Percentiles rank a stretch among this genome's conserved stretches.
These are phyloP conservation scores for Ceratonia siliqua DNA, from an alignment of 306 rosid genomes.

Conservation along the genomic window DNA sequence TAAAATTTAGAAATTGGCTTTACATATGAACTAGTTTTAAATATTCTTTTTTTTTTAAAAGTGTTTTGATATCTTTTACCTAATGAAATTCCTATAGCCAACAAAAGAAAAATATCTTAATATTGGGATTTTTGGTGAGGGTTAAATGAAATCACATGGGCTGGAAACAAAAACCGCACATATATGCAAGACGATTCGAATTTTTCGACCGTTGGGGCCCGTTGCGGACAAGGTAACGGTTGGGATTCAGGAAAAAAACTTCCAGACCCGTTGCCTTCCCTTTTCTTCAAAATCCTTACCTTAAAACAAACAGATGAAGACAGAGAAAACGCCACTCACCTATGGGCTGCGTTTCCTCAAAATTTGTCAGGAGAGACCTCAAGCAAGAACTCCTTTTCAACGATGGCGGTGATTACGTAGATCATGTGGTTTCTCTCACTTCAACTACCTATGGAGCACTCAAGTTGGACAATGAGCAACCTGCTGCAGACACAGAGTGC, in stretches of 20 bases:
- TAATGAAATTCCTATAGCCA: no score
- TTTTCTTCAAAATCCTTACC: conserved; percentile 34
- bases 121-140: no score
- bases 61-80: no score
- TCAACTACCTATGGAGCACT: conserved; percentile 84
- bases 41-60: no score
- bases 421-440: conserved; percentile 91
- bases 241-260: conserved; percentile 30
- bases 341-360: conserved; percentile 97
- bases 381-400: conserved; percentile 47
- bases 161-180: conserved; percentile 19
- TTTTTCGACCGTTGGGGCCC: conserved; percentile 85
- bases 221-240: conserved; percentile 69
- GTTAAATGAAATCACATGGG: neutral
- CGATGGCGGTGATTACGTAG: conserved; percentile 55
- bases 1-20: no score
- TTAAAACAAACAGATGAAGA: conserved; percentile 38
- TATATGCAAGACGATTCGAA: conserved; percentile 52
- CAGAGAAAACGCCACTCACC: conserved; percentile 36
- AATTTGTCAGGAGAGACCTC: conserved; percentile 60
- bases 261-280: conserved; percentile 42
- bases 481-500: conserved; percentile 34
- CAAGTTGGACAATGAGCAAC: conserved; percentile 52
- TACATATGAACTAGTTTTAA: no score
- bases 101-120: no score